Conservation (phyloP, 2,329 filamentous ascomycete genomes). For the Ophiocordyceps polyrhachis-furcata region DNA sequence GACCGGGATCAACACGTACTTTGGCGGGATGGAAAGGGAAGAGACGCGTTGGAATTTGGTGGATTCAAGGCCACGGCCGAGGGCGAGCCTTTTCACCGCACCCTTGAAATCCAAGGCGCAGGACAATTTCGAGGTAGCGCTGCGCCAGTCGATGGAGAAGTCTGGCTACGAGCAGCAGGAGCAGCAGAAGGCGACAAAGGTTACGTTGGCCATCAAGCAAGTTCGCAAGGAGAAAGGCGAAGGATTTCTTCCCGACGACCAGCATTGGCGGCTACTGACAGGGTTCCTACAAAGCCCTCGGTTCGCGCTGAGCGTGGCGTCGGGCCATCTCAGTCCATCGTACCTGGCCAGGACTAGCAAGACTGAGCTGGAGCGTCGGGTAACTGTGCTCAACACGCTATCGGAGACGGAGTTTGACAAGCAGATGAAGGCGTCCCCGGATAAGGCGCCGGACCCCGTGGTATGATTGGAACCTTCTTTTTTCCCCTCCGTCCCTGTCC, state of each 20-base stretch:
- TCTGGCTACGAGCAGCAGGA: neutral
- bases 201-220: constrained; percentile 10
- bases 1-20: constrained; percentile 17
- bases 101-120: constrained; percentile 7
- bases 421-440: constrained; percentile 7
- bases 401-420: constrained; percentile 9
- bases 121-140: constrained; percentile 8
- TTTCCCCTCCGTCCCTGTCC: too few species aligned
- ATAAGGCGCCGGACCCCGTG: constrained; percentile 10
- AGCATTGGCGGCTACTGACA: constrained; percentile 16
- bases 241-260: constrained; percentile 15
- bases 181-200: neutral
- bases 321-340: constrained; percentile 8
- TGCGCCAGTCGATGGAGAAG: neutral
- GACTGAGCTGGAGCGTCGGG: constrained; percentile 9
- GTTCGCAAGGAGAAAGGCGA: constrained; percentile 7
- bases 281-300: constrained; percentile 9
- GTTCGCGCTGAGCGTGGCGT: constrained; percentile 13
- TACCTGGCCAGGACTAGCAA: constrained; percentile 12
- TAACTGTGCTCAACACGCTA: constrained; percentile 9
- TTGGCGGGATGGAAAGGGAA: constrained; percentile 7
- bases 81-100: constrained; percentile 7
- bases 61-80: neutral
- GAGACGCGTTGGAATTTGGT: neutral
- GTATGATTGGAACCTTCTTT: constrained; percentile 9